Evolutionary conservation across 495 filamentous ascomycete genomes (phyloP), one percentile per base, ranked within the genome.

Genomic region (Annulohypoxylon maeteangense): DNA sequence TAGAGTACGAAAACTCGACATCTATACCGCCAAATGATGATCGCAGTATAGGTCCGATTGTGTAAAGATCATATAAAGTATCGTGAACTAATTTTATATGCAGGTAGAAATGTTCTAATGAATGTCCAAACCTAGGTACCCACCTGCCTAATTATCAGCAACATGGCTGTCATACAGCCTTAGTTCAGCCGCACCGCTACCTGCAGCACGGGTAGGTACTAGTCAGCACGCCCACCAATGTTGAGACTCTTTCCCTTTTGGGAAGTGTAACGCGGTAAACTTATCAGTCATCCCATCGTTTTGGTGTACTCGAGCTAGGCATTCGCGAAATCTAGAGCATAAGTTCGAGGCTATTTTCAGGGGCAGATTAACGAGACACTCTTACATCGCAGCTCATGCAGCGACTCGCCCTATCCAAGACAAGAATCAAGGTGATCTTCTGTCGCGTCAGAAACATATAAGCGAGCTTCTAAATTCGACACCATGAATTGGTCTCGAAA

Each of bases 131-230:
- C n/a, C n/a, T n/a, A n/a, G n/a, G n/a, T n/a, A n/a, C n/a, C n/a
- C 10, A 23, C 1, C 27, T 31, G 27, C 27, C 6, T 23, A 53
- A 31, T 53, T 3, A 16, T 18, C 23, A 22, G 14, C 11, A 16
- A 3, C 2, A 34, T 34, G 5, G 23, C 12, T 51, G 34, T 50
- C 18, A 27, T 25, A 25, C 20, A n/a, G 45, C 34, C 47, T 14
- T 14, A 31, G 1, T 27, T 54, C 60, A 63, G 60, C 60, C 60
- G 60, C 60, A 63, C 2, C 36, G 32, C 22, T 42, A 62, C 51
- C 51, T 53, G 34, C 25, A 1, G 8, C 31, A n/a, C n/a, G n/a
- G n/a, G n/a, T n/a, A n/a, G n/a, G n/a, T n/a, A n/a, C n/a, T n/a
- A 6, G 29, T 54, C 14, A 34, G 31, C n/a, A 23, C 18, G 27